Evolutionary conservation across 1,284 basidiomycete genomes (phyloP).

Genomic region (Cutaneotrichosporon mucoides): DNA sequence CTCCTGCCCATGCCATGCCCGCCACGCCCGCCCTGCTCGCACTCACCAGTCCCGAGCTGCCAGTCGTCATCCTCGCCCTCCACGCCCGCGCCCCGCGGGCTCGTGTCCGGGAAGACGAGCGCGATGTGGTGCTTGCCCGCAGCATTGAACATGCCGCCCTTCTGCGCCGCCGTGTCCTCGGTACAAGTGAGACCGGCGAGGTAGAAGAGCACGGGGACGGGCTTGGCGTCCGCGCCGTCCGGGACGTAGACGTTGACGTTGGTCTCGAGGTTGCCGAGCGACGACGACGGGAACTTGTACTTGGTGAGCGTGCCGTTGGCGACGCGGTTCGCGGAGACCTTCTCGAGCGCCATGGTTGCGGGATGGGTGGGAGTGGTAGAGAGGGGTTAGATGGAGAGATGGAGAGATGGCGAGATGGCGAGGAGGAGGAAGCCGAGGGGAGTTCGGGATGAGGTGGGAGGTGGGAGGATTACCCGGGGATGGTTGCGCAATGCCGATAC

Average conservation of each 20-base stretch:
- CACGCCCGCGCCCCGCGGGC: slow-evolving; percentile 85
- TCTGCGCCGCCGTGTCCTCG: slow-evolving; percentile 92
- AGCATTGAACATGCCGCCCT: slow-evolving; percentile 75
- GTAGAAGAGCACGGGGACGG: slow-evolving; percentile 78
- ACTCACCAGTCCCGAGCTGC: slow-evolving; percentile 78
- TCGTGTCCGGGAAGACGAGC: slow-evolving; percentile 92
- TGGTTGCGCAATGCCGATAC: not conserved
- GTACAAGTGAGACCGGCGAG: slow-evolving; percentile 92
- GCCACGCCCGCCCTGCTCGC: not conserved
- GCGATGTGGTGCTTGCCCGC: slow-evolving; percentile 82
- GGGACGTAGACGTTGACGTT: slow-evolving; percentile 91
- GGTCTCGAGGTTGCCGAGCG: slow-evolving; percentile 73
- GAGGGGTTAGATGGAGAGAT: not conserved
- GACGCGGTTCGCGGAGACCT: slow-evolving; percentile 70
- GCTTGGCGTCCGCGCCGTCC: slow-evolving; percentile 52
- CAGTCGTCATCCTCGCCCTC: slow-evolving; percentile 81
- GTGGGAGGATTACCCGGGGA: no score
- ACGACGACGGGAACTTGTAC: slow-evolving; percentile 76
- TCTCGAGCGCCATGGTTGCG: slow-evolving; percentile 55
- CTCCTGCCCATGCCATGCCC: no score
- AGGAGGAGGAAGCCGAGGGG: no score
- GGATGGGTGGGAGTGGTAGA: not conserved
- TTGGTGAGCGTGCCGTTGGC: slow-evolving; percentile 76
- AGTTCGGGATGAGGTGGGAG: no score
- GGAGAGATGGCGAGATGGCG: not conserved